A percentile compares a stretch with the other conserved stretches of the same genome.
Conservation (phyloP, 73 alveolate species). For the Vitrella brassicaformis region DNA sequence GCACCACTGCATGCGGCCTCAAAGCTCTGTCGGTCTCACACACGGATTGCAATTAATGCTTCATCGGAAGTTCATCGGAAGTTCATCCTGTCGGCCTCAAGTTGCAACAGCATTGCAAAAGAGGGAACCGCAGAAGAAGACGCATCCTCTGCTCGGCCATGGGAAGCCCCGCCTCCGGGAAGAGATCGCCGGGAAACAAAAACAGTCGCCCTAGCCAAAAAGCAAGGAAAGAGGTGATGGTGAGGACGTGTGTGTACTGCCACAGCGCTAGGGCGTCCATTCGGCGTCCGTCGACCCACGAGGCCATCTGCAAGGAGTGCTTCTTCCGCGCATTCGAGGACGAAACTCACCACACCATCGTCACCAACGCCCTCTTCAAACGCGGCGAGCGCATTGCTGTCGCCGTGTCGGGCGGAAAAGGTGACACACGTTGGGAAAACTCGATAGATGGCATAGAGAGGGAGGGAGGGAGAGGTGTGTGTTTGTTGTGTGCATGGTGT, state of each 20-base stretch:
- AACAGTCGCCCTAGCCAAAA: too few species aligned
- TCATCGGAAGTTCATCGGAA: too few species aligned
- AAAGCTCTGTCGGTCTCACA: too few species aligned
- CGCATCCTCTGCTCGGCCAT: too few species aligned
- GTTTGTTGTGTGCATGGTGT: neutral
- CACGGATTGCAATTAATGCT: too few species aligned
- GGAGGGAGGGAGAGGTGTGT: conserved; percentile 19
- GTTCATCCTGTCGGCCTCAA: too few species aligned
- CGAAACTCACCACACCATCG: conserved; percentile 84
- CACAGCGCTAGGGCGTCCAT: conserved; percentile 1
- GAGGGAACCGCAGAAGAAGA: too few species aligned
- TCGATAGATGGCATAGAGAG: neutral
- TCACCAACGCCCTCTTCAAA: conserved; percentile 55
- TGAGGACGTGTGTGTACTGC: conserved; percentile 2
- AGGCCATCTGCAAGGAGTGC: conserved; percentile 77
- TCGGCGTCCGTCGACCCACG: conserved; percentile 1
- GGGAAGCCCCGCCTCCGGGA: too few species aligned
- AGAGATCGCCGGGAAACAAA: too few species aligned
- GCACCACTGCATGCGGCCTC: too few species aligned
- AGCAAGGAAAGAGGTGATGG: conserved; percentile 1
- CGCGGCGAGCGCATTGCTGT: conserved; percentile 75
- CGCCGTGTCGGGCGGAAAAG: conserved; percentile 87
- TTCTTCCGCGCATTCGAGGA: conserved; percentile 83
- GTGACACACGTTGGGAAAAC: neutral
- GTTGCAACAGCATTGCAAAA: too few species aligned